Conservation (phyloP, 768 basidiomycete genomes). For the Strobilomyces confusus region DNA sequence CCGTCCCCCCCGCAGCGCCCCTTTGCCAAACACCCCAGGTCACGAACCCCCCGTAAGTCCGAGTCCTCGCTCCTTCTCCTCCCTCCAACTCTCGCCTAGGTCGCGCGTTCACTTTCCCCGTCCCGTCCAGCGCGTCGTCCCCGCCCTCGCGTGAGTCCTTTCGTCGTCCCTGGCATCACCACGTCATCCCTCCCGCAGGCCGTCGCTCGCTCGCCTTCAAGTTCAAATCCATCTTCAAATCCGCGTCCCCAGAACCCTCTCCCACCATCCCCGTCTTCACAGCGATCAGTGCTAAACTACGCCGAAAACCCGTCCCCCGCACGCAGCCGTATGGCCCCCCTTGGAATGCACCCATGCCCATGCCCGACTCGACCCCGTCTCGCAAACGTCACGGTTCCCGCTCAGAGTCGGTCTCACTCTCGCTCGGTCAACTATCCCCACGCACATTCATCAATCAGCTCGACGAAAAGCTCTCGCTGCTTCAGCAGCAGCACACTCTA, state of each 20-base stretch:
- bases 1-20: not conserved
- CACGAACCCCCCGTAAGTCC: constrained; percentile 15
- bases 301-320: constrained; percentile 26
- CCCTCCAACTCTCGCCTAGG: constrained; percentile 2
- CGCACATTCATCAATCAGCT: constrained; percentile 16
- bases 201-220: constrained; percentile 14
- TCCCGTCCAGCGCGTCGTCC: not conserved
- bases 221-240: constrained; percentile 24
- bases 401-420: not conserved
- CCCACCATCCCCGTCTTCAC: constrained; percentile 7
- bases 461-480: constrained; percentile 18
- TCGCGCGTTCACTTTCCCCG: not conserved
- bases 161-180: not conserved
- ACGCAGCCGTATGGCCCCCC: constrained; percentile 38
- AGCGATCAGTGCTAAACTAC: constrained; percentile 13
- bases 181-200: not conserved
- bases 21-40: constrained; percentile 15
- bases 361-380: not conserved
- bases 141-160: constrained; percentile 4
- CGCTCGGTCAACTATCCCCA: constrained; percentile 12
- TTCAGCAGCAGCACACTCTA: constrained; percentile 12
- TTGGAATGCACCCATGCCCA: constrained; percentile 32
- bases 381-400: not conserved
- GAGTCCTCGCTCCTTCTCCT: not conserved
- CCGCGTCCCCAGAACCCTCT: constrained; percentile 7